These are phyloP conservation scores for Beta vulgaris DNA, from an alignment of 148 eudicot genomes.

Conservation along the genomic window DNA sequence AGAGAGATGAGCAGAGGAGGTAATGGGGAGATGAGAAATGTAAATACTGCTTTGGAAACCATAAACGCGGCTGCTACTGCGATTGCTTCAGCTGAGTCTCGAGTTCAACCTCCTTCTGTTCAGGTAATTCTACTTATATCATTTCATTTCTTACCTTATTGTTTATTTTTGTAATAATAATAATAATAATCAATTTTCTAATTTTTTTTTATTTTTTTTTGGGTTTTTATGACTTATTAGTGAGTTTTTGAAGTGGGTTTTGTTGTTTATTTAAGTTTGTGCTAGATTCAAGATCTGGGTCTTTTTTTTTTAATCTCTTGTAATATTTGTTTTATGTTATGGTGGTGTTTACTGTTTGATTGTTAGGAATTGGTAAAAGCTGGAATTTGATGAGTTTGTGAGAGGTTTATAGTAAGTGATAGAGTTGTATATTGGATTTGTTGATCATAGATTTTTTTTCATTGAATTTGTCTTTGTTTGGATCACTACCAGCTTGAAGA, in stretches of 20 bases:
- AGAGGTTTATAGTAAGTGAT: background rate
- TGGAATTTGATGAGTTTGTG: constrained; percentile 3
- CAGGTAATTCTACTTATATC: constrained; percentile 38
- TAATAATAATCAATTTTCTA: constrained; percentile 5
- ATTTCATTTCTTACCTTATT: background rate
- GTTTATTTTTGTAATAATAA: background rate
- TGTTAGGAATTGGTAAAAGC: background rate
- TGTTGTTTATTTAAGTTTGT: no score
- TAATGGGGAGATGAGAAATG: constrained; percentile 48
- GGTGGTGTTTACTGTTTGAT: constrained; percentile 25
- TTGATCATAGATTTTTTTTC: no score
- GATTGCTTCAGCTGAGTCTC: constrained; percentile 73
- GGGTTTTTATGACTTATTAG: background rate
- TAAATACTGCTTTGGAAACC: constrained; percentile 59
- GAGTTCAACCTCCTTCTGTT: constrained; percentile 47
- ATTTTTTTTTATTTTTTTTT: constrained; percentile 3
- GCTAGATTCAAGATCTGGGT: no score
- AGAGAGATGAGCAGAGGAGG: constrained; percentile 34
- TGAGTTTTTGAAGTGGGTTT: background rate
- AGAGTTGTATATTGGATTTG: background rate
- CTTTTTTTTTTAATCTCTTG: no score
- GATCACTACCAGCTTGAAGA: no score
- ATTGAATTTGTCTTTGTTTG: no score
- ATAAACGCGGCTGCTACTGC: constrained; percentile 91
- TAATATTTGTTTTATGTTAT: background rate